phyloP scores from a whole-genome alignment of 257 asterid species.

The Cynanchum wilfordii region DNA sequence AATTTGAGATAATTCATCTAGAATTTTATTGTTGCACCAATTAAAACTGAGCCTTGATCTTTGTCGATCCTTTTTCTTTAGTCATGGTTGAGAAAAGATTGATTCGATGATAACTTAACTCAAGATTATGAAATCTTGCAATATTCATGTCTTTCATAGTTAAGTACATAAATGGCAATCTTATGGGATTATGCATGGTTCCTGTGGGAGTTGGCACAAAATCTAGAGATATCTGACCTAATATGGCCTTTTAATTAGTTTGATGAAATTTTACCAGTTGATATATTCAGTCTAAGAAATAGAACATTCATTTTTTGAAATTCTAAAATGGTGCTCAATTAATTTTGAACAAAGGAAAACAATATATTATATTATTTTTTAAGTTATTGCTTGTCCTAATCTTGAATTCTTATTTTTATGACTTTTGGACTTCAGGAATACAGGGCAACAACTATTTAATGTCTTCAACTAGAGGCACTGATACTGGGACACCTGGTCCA shows the following conservation, averaged over 20 bases:
- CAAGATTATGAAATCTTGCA: background rate
- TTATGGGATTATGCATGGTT: background rate
- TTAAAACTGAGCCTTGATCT: background rate
- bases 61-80: background rate
- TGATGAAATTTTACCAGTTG: too few species aligned
- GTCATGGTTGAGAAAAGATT: background rate
- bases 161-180: background rate
- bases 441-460: conserved; percentile 27
- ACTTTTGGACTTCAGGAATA: conserved; percentile 36
- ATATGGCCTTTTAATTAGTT: background rate
- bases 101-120: background rate
- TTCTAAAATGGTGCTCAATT: too few species aligned
- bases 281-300: background rate
- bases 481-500: conserved; percentile 73
- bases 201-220: background rate
- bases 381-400: background rate
- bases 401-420: background rate
- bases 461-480: conserved; percentile 31
- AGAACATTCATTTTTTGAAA: background rate
- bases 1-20: too few species aligned
- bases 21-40: too few species aligned
- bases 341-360: background rate
- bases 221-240: background rate
- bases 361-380: background rate
- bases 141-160: background rate